These are phyloP conservation scores for Parathielavia hyrcaniae DNA, from an alignment of 495 filamentous ascomycete species.

Conservation along the genomic window DNA sequence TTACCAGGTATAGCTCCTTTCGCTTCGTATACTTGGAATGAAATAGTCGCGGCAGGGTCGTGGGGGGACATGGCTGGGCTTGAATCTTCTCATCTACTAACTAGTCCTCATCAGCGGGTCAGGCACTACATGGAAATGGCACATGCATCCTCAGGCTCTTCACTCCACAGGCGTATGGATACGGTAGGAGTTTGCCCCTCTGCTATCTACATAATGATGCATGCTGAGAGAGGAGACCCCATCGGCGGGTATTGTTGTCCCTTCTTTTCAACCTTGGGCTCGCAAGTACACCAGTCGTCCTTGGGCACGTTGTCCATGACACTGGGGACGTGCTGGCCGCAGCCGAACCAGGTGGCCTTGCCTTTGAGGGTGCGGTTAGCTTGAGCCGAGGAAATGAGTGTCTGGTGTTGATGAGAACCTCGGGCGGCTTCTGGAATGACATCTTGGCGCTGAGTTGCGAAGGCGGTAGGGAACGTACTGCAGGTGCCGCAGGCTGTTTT, in stretches of 20 bases:
- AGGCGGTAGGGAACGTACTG: conserved; percentile 12
- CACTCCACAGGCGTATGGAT: too few species aligned
- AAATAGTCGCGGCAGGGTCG: too few species aligned
- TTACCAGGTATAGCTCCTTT: too few species aligned
- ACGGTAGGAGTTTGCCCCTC: too few species aligned
- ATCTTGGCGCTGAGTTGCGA: neutral
- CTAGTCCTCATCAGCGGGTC: too few species aligned
- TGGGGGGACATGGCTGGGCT: too few species aligned
- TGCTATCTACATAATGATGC: neutral
- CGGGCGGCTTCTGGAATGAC: neutral
- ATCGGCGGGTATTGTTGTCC: conserved; percentile 58
- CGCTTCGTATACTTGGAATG: too few species aligned
- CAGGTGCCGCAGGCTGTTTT: conserved; percentile 15
- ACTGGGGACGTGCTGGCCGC: conserved; percentile 59
- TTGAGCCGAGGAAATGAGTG: neutral
- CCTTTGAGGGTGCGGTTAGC: conserved; percentile 37
- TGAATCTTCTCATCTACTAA: too few species aligned
- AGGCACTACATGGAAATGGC: too few species aligned
- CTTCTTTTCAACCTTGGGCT: conserved; percentile 53
- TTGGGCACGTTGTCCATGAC: conserved; percentile 60
- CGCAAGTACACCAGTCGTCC: conserved; percentile 57
- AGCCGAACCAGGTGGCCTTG: conserved; percentile 65
- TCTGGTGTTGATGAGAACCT: neutral
- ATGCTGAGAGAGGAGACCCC: conserved; percentile 24
- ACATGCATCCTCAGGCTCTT: too few species aligned